phyloP scores from a whole-genome alignment of 306 rosid species.

The Dicorynia guianensis region DNA sequence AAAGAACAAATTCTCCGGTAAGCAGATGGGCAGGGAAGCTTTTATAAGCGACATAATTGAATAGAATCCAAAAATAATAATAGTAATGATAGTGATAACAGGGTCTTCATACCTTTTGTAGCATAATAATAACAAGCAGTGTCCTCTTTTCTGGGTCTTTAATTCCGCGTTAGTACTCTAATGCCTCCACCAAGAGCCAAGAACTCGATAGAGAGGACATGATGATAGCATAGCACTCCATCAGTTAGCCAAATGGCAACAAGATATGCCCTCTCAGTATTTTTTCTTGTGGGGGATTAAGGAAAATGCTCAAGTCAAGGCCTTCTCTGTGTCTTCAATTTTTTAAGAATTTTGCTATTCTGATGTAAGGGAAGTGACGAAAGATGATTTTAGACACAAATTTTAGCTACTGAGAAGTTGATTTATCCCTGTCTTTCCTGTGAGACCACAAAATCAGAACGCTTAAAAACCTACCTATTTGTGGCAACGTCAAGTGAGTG shows the following conservation, averaged over 20 bases:
- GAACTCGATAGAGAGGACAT: conserved; percentile 4
- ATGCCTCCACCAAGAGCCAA: conserved; percentile 14
- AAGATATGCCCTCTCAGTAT: no score
- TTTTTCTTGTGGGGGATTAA: no score
- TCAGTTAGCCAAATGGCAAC: background rate
- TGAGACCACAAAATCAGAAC: no score
- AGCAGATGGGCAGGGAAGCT: conserved; percentile 10
- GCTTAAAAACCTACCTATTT: no score
- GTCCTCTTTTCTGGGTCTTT: background rate
- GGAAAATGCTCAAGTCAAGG: no score
- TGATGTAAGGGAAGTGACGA: no score
- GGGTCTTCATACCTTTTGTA: background rate
- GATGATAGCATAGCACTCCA: background rate
- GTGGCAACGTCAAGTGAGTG: no score
- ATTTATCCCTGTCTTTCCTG: no score
- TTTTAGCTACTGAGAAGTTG: no score
- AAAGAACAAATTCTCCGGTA: conserved; percentile 8
- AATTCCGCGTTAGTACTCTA: background rate
- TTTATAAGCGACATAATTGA: background rate
- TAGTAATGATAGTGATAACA: background rate
- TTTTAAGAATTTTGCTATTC: no score
- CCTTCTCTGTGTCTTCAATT: no score
- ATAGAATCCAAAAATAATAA: background rate
- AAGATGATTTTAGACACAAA: no score
- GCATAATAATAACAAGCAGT: background rate